Base-by-base conservation (phyloP, 2,329 filamentous ascomycete genomes). In the Colletotrichum liaoningense region DNA sequence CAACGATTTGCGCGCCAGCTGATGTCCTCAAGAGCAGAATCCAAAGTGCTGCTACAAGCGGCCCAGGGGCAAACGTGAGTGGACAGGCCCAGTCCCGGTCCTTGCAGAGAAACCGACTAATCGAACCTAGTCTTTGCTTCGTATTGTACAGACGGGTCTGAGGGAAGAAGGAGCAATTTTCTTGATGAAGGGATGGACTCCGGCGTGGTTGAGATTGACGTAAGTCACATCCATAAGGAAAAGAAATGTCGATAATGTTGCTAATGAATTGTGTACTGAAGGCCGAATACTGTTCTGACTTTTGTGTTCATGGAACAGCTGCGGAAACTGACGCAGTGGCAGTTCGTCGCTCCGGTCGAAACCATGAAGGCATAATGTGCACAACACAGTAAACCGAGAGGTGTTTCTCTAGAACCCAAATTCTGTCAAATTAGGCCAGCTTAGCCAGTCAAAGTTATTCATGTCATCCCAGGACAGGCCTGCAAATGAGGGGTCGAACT, bases 401-500 rank as follows among this genome's bases (percentile, higher is more conserved):
- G 2, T 55, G 2, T 12, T 16, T 28, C 30, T 66, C 58, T 42
- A 52, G 62, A 82, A 79, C 26, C 82, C 83, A 79, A 86, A 85
- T 60, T 86, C 86, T 2, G 80, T 79, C 57, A 82, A 70, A 59
- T 82, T 82, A 12, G 84, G 84, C 85, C 85, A 87, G 72, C 88
- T 87, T 30, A 90, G 79, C 87, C 89, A 90, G 74, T 91, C 88
- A 80, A 89, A 87, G 72, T 87, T 88, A 52, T 86, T 86, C 80
- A 89, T 86, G 59, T 92, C 89, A 52, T 91, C 89, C 82, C 90
- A 87, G 0, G 88, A 87, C 9, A 92, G 83, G 74, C 89, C 87
- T 6, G 87, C 86, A 70, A 90, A 85, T 3, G 84, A 86, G 1
- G 86, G 84, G 22, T 90, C 88, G 74, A 93, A 89, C 19, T 88